These are phyloP conservation scores for Moesziomyces sp. DNA, from an alignment of 1,284 basidiomycete genomes.

Conservation along the genomic window DNA sequence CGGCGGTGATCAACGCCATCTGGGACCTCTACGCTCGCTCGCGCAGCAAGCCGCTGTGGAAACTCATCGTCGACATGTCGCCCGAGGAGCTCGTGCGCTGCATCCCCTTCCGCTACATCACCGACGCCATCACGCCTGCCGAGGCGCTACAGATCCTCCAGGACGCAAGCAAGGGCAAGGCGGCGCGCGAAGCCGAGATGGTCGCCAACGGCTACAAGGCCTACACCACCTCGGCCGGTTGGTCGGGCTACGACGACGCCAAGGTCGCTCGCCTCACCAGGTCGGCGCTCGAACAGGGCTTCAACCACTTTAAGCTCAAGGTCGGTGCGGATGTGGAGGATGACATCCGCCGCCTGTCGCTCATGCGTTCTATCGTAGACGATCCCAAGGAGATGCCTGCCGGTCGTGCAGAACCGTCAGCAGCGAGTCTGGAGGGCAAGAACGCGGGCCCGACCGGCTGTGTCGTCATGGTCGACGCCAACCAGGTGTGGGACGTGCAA, in stretches of 20 bases:
- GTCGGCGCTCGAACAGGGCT: slow-evolving; percentile 81
- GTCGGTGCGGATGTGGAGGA: slow-evolving; percentile 84
- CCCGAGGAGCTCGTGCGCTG: slow-evolving; percentile 85
- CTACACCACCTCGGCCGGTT: slow-evolving; percentile 90
- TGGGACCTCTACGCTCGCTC: slow-evolving; percentile 81
- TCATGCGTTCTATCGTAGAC: slow-evolving; percentile 94
- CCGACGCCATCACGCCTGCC: slow-evolving; percentile 88
- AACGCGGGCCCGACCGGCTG: slow-evolving; percentile 93
- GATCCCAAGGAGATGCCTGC: slow-evolving; percentile 53
- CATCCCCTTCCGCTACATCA: slow-evolving; percentile 85
- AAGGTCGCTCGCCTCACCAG: slow-evolving; percentile 87
- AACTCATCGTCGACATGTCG: slow-evolving; percentile 83
- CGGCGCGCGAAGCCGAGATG: slow-evolving; percentile 69
- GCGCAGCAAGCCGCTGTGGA: slow-evolving; percentile 83
- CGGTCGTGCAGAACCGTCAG: slow-evolving; percentile 23
- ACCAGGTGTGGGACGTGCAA: slow-evolving; percentile 95
- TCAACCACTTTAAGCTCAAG: slow-evolving; percentile 75
- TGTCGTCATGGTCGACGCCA: slow-evolving; percentile 95
- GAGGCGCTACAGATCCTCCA: slow-evolving; percentile 87
- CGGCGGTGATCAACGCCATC: slow-evolving; percentile 77
- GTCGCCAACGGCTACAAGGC: slow-evolving; percentile 80
- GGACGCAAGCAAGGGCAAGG: slow-evolving; percentile 79
- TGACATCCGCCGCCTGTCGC: slow-evolving; percentile 84
- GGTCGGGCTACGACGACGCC: slow-evolving; percentile 80
- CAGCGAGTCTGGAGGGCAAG: slow-evolving; percentile 72